These are phyloP conservation scores for Mortierella sp. DNA, from an alignment of 371 early-diverging fungal genomes.

Conservation along the genomic window DNA sequence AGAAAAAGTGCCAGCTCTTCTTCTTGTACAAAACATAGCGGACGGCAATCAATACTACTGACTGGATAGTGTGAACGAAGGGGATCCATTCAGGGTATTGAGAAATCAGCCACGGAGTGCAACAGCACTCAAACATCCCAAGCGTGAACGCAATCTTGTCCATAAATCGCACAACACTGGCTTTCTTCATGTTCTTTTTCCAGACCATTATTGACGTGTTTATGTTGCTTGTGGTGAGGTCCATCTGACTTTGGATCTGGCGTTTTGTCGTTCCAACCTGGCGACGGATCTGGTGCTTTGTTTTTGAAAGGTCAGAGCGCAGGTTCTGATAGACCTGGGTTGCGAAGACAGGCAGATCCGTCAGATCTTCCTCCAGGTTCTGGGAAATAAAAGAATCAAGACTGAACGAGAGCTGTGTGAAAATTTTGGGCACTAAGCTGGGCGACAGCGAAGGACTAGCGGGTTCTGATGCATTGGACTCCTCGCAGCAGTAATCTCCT, in stretches of 20 bases:
- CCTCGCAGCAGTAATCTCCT: constrained; percentile 33
- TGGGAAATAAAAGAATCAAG: constrained; percentile 54
- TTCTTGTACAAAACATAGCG: constrained; percentile 73
- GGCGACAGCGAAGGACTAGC: constrained; percentile 42
- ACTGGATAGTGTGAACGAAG: constrained; percentile 66
- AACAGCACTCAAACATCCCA: constrained; percentile 78
- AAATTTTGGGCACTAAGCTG: constrained; percentile 39
- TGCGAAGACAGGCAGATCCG: constrained; percentile 45
- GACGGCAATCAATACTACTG: constrained; percentile 61
- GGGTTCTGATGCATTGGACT: constrained; percentile 41
- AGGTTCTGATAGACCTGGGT: constrained; percentile 50
- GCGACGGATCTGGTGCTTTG: constrained; percentile 42
- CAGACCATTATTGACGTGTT: constrained; percentile 40
- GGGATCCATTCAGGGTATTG: constrained; percentile 73
- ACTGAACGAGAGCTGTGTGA: constrained; percentile 51
- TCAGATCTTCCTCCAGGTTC: constrained; percentile 52
- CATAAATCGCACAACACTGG: constrained; percentile 67
- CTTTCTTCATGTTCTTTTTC: constrained; percentile 53
- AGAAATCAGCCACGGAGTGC: constrained; percentile 69
- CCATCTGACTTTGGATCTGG: constrained; percentile 36
- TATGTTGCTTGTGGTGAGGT: constrained; percentile 32
- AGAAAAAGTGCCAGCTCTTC: constrained; percentile 76
- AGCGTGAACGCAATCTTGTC: constrained; percentile 81
- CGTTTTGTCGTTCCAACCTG: constrained; percentile 46
- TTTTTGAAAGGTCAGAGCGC: constrained; percentile 45